Base-by-base conservation (phyloP, 257 asterid species). In the Verbena officinalis region DNA sequence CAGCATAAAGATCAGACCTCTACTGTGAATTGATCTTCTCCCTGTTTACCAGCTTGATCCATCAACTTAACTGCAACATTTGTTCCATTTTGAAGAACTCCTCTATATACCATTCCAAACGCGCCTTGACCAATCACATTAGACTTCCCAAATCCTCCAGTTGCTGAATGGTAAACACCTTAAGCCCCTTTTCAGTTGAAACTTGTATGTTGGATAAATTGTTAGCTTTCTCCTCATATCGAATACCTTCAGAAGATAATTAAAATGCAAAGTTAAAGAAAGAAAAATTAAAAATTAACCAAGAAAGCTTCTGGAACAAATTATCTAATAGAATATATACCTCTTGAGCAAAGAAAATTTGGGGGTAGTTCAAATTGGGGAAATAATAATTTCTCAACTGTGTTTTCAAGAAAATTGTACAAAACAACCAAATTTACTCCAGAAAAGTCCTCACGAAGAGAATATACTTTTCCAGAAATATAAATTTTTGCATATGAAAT, bases 1-100 rank as follows among this genome's bases (percentile, higher is more conserved):
- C 20, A 9, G 43, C 34, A 53, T 48, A 55, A 42, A 69, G 43
- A 69, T 51, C 36, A 51, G 9, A 81, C 98, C 98, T 92, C 97
- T 33, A 88, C 96, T 38, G 86, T 75, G 55, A 92, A 92, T 62
- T 89, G 97, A 15, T 89, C 95, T 61, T 86, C 98, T 42, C 97
- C 98, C 62, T 92, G 97, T 69, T 86, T 82, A 44, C 98, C 97
- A 74, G 84, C 86, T 74, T 80, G 85, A 77, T 92, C 95, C 98
- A 92, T 89, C 80, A 85, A 73, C 87, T 92, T 89, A 77, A 92
- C 78, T 0, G 98, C 98, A 73, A 89, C 96, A 73, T 85, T 89
- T 76, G 83, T 85, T 62, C 97, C 98, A 64, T 82, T 84, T 55
- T 86, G 98, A 56, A 92, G 93, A 60, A 86, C 98, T 58, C 93